phyloP scores from a whole-genome alignment of 345 rosid genomes.

The Brassica cretica region DNA sequence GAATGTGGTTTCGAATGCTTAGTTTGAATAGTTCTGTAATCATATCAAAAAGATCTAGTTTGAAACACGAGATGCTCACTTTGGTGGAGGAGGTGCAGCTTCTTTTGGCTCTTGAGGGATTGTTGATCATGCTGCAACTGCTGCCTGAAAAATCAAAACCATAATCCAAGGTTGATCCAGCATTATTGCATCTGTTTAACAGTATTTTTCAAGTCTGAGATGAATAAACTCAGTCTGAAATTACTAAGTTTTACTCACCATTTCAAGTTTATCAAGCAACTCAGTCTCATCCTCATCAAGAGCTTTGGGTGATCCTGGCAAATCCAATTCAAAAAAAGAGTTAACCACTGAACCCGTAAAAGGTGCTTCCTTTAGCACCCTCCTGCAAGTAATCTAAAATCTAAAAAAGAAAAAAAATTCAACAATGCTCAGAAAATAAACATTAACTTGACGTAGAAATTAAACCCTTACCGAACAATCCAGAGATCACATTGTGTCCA shows the following conservation, averaged over 20 bases:
- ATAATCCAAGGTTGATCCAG: neutral
- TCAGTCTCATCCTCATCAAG: conserved; percentile 97
- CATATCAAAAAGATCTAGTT: neutral
- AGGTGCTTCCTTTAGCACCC: too few relatives aligned
- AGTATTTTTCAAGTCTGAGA: neutral
- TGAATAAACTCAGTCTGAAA: neutral
- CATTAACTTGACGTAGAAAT: too few relatives aligned
- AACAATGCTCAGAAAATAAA: too few relatives aligned
- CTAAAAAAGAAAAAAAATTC: too few relatives aligned
- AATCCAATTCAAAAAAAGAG: conserved; percentile 7
- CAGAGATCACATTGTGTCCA: too few relatives aligned
- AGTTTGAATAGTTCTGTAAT: neutral
- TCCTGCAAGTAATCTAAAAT: too few relatives aligned
- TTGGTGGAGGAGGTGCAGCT: conserved; percentile 28
- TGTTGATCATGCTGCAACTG: conserved; percentile 70
- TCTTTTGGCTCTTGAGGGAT: conserved; percentile 65
- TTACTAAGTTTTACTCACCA: conserved; percentile 48
- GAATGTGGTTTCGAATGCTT: too few relatives aligned
- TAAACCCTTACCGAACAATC: too few relatives aligned
- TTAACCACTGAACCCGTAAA: neutral
- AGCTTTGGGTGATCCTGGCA: conserved; percentile 92
- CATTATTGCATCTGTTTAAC: neutral
- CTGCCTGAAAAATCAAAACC: conserved; percentile 57
- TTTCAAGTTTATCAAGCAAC: conserved; percentile 81
- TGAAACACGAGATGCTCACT: conserved; percentile 45